Conservation (phyloP, 2,329 filamentous ascomycete genomes). For the Trichoderma citrinoviride region DNA sequence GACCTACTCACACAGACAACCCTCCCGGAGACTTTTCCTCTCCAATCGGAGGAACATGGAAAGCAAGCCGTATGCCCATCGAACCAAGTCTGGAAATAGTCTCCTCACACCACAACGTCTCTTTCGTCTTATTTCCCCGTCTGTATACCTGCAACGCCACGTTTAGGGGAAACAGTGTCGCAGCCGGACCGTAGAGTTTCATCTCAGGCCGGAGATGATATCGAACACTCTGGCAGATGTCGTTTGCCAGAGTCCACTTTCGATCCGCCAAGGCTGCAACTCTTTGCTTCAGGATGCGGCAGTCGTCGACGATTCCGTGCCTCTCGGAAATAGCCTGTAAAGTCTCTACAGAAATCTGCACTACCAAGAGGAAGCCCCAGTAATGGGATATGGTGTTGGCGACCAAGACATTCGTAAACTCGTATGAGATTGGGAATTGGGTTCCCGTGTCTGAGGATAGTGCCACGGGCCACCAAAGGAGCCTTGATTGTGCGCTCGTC, state of each 20-base stretch:
- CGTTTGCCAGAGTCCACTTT: neutral
- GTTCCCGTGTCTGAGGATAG: neutral
- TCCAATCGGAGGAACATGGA: neutral
- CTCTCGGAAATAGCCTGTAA: neutral
- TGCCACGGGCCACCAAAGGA: neutral
- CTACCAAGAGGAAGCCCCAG: neutral
- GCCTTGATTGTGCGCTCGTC: neutral
- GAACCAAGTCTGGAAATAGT: neutral
- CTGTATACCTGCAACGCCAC: neutral
- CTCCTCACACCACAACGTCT: neutral
- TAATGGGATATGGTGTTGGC: neutral
- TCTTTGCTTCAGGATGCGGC: neutral
- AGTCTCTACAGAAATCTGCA: neutral
- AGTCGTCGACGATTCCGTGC: neutral
- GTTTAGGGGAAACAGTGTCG: neutral
- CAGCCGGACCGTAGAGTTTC: neutral
- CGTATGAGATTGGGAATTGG: neutral
- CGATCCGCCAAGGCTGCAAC: neutral
- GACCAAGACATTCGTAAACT: neutral
- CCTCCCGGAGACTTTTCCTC: neutral
- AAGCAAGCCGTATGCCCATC: neutral
- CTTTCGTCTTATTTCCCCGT: neutral
- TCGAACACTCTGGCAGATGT: neutral
- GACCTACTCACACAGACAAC: neutral
- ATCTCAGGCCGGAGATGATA: neutral